Conservation (phyloP, 176 grass and related monocot genomes). For the Puya raimondii region DNA sequence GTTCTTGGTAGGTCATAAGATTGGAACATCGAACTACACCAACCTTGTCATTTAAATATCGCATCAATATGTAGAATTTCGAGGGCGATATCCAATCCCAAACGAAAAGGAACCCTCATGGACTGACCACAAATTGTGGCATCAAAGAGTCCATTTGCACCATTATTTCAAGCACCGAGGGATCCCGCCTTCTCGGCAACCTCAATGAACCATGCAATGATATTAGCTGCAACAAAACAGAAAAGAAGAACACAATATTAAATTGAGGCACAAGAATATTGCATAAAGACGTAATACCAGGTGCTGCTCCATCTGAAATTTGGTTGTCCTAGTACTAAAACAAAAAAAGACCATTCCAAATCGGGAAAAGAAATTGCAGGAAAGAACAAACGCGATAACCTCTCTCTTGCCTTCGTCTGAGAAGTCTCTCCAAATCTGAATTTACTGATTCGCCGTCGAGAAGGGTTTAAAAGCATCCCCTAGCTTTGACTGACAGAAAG, state of each 20-base stretch:
- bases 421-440: background rate
- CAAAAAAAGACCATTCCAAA: background rate
- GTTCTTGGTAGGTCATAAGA: background rate
- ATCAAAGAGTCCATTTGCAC: background rate
- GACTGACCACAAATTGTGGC: background rate
- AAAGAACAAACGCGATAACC: background rate
- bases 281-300: background rate
- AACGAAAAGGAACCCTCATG: background rate
- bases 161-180: background rate
- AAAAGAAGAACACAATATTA: background rate
- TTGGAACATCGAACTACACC: background rate
- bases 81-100: background rate
- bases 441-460: conserved; percentile 12
- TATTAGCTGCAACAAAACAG: background rate
- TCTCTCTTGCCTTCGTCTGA: conserved; percentile 1
- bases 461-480: conserved; percentile 50
- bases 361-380: background rate
- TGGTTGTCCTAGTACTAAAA: background rate
- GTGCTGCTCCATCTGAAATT: background rate
- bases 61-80: background rate
- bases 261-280: background rate
- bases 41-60: background rate
- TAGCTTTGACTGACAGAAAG: conserved; percentile 47
- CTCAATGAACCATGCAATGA: background rate
- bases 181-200: background rate